Evolutionary conservation across 768 basidiomycete genomes (phyloP), one percentile per base, ranked within the genome.

Genomic region (Tubosaeta brunneosetosa): DNA sequence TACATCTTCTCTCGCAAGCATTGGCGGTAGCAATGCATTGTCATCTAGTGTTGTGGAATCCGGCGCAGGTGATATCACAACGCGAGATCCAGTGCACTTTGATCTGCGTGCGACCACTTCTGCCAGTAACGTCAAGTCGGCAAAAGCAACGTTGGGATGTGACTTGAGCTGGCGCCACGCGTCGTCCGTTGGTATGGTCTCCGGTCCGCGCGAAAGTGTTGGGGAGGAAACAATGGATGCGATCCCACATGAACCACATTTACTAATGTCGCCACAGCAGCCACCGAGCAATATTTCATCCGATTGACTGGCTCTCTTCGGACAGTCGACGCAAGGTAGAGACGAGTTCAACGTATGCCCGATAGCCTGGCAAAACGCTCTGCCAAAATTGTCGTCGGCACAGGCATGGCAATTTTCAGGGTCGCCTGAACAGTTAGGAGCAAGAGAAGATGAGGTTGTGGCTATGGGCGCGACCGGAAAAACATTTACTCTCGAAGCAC

Each of bases 51-150:
- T 76, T 51, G 73, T 56, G 32, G 78, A 70, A 8, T 76, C 79
- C 3, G 72, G 75, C 14, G 78, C 76, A 10, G 79, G 80, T 10
- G 81, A 80, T 49, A 86, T 73, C 41, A 81, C 74, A 36, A 89
- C 76, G 36, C 76, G 77, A 14, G 90, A 85, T 16, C 88, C 88
- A 2, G 76, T 79, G 64, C 90, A 92, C 65, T 80, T 84, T 40
- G 90, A 85, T 47, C 86, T 78, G 50, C 90, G 87, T 8, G 89
- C 85, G 38, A 94, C 91, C 38, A 95, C 93, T 47, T 91, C 91
- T 3, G 93, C 93, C 41, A 95, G 79, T 49, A 95, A 76, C 3
- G 82, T 72, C 48, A 95, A 74, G 70, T 94, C 90, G 13, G 89
- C 82, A 65, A 93, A 93, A 29, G 84, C 81, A 49, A 89, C 85